A percentile compares a stretch with the other conserved stretches of the same genome.
These are phyloP conservation scores for Saururus chinensis DNA, from an alignment of 164 flowering plant species.

Conservation along the genomic window DNA sequence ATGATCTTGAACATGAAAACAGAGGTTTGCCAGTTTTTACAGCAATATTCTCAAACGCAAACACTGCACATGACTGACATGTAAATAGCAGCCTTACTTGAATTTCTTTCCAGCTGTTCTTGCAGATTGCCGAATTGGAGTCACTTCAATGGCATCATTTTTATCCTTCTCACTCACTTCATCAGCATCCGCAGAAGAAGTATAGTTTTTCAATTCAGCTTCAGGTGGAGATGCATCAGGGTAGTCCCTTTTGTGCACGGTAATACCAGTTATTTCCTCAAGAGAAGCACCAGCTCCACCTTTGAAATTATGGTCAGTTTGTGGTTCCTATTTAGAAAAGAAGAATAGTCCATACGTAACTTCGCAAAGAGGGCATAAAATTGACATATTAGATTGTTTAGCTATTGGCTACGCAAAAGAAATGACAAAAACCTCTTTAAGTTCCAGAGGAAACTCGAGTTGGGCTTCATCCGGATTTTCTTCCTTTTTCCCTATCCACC, in stretches of 20 bases:
- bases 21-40: too few species aligned
- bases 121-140: slow-evolving; percentile 66
- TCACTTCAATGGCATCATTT: slow-evolving; percentile 24
- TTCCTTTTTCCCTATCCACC: slow-evolving; percentile 91
- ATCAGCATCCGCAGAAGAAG: slow-evolving; percentile 28
- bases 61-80: background rate
- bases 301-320: slow-evolving; percentile 53
- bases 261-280: slow-evolving; percentile 17
- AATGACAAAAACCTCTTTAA: slow-evolving; percentile 38
- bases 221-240: slow-evolving; percentile 29
- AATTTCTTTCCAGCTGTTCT: slow-evolving; percentile 65
- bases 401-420: too few species aligned
- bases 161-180: slow-evolving; percentile 10
- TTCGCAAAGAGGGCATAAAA: slow-evolving; percentile 1
- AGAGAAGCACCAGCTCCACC: slow-evolving; percentile 71
- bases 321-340: slow-evolving; percentile 35
- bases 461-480: slow-evolving; percentile 78
- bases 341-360: background rate
- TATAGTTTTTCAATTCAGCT: slow-evolving; percentile 32
- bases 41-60: too few species aligned
- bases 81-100: slow-evolving; percentile 44
- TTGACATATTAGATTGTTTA: background rate
- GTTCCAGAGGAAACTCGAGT: slow-evolving; percentile 70
- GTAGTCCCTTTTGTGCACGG: slow-evolving; percentile 14
- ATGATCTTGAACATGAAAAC: too few species aligned